Conservation (phyloP, 306 rosid species). For the Casuarina glauca region DNA sequence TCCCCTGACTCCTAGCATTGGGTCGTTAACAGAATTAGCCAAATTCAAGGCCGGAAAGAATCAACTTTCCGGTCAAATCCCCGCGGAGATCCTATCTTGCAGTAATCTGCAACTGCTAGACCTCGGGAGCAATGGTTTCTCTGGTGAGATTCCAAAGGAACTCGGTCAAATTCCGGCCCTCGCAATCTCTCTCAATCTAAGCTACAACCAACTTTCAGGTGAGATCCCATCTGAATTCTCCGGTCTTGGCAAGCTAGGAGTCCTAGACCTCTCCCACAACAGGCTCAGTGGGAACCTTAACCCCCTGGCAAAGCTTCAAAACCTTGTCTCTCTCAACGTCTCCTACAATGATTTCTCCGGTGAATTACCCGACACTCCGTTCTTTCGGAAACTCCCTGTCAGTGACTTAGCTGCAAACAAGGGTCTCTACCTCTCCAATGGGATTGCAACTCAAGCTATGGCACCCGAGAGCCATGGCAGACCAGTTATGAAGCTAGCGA, state of each 20-base stretch:
- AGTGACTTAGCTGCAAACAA: conserved; percentile 59
- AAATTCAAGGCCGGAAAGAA: conserved; percentile 75
- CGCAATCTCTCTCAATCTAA: conserved; percentile 85
- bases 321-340: conserved; percentile 74
- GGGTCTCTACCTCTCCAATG: conserved; percentile 60
- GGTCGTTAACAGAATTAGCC: conserved; percentile 62
- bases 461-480: conserved; percentile 27
- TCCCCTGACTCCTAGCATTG: conserved; percentile 50
- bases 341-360: conserved; percentile 83
- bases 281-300: conserved; percentile 61
- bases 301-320: conserved; percentile 51
- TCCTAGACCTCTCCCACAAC: conserved; percentile 84
- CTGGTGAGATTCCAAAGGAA: conserved; percentile 77
- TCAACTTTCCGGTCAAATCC: conserved; percentile 66
- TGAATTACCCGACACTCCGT: conserved; percentile 62
- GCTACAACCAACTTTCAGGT: conserved; percentile 79
- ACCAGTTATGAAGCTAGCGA: conserved; percentile 41
- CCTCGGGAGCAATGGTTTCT: conserved; percentile 70
- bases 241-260: conserved; percentile 61
- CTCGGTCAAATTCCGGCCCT: conserved; percentile 67
- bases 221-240: conserved; percentile 70
- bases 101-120: conserved; percentile 73
- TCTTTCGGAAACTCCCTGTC: conserved; percentile 70
- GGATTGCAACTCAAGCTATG: conserved; percentile 34
- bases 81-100: conserved; percentile 72